These are phyloP conservation scores for Trichosanthes truncata DNA, from an alignment of 306 rosid genomes.

Conservation along the genomic window DNA sequence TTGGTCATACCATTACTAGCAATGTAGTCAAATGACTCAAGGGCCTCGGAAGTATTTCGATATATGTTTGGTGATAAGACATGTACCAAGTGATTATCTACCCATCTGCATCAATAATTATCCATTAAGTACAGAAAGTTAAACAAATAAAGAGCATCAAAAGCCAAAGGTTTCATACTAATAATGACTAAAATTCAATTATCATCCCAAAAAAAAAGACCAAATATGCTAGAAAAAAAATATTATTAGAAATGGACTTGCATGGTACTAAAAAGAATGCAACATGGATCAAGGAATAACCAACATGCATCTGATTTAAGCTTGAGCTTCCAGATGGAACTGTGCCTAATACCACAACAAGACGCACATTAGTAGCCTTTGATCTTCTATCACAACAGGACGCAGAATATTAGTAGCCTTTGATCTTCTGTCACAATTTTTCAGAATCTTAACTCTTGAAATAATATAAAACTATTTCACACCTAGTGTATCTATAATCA, in stretches of 20 bases:
- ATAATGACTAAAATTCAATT: background rate
- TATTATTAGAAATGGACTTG: background rate
- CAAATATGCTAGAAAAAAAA: background rate
- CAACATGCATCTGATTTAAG: background rate
- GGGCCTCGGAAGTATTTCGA: slow-evolving; percentile 83
- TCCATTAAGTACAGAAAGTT: slow-evolving; percentile 10
- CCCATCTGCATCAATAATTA: slow-evolving; percentile 64
- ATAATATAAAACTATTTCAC: background rate
- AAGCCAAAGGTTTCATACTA: background rate
- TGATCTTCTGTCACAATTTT: background rate
- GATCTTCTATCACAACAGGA: background rate
- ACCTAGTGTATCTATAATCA: background rate
- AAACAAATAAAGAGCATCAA: slow-evolving; percentile 9
- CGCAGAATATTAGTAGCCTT: too few relatives aligned
- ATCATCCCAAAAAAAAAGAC: background rate
- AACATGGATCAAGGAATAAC: background rate
- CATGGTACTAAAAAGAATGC: background rate
- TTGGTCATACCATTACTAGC: slow-evolving; percentile 64
- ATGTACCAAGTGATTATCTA: slow-evolving; percentile 86
- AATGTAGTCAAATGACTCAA: slow-evolving; percentile 84
- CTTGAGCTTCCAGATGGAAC: background rate
- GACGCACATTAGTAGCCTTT: background rate
- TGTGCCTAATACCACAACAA: background rate
- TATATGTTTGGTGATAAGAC: slow-evolving; percentile 84
- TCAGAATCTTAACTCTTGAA: background rate